Evolutionary conservation across 2,329 filamentous ascomycete genomes (phyloP), one percentile per base, ranked within the genome.

Genomic region (Dothideomycetes sp.): DNA sequence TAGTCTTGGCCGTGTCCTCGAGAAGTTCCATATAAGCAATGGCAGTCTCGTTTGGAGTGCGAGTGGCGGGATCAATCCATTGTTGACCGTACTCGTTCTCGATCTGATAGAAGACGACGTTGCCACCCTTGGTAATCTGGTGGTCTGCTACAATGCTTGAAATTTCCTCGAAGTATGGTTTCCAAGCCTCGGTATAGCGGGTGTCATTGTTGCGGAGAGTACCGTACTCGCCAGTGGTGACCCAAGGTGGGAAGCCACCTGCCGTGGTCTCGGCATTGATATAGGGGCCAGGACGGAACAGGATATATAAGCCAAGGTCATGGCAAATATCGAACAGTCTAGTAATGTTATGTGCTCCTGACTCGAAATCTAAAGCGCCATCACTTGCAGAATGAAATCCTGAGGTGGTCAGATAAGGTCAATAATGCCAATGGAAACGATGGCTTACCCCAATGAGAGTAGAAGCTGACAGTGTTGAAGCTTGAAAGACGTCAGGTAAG

Each of bases 211-310:
- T 78, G 66, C 75, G 60, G 9, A 76, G 56, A 16, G 53, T 50
- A 2, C 75, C 74, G 35, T 75, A 73, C n/a, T 63, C 73, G 32
- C 75, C 76, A 0, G 75, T 43, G 0, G 75, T 79, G 4, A 76
- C 53, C 74, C 76, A 81, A 2, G 76, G 59, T 0, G 77, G 73
- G 43, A 77, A 75, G 0, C 77, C 77, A 24, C 77, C 77, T 1
- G 70, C 45, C 45, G 72, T 77, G 3, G 73, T 65, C 51, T 80
- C 77, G 1, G 75, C 77, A 45, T 80, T 81, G 42, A 78, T 69
- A 9, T 43, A 43, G 1, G 41, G 42, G 1, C 69, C 65, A 19
- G 41, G 41, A 11, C 41, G 41, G 15, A 39, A 43, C n/a, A 76
- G 67, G 30, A 74, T 64, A 45, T 74, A 75, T 30, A 75, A 56